Evolutionary conservation across 371 early-diverging fungal species (phyloP), one percentile per base, ranked within the genome.

Genomic region (Actinomucor elegans): DNA sequence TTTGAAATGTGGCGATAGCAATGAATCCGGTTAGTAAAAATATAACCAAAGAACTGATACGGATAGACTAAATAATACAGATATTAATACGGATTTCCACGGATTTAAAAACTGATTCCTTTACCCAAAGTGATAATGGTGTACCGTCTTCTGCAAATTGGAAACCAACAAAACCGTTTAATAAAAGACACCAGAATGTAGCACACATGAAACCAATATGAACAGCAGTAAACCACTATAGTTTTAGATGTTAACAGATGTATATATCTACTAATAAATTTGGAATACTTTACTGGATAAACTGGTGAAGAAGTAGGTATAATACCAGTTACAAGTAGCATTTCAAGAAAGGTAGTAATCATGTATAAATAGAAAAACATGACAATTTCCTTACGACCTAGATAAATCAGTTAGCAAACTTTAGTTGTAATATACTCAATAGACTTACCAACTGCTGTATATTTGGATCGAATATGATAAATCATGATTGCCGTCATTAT

Each of bases 101-200:
- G n/a, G n/a, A n/a, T n/a, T n/a, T n/a, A n/a, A n/a, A n/a, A n/a
- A n/a, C 50, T n/a, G 10, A 20, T 12, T 12, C 21, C 18, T 60
- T 60, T 83, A 91, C 90, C 94, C 94, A 94, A 49, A 94, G 85
- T 7, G 93, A 94, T 18, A 84, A 60, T 4, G 87, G 81, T 24
- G 96, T 97, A 51, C 98, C 97, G 71, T 97, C 98, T 76, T 97
- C 97, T 20, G 91, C 86, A 83, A 94, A 97, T 76, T 96, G 96
- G 75, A 94, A 96, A 4, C 94, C 93, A 37, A 97, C 92, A 68
- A 96, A 93, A 10, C 96, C 98, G 71, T 97, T 97, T 46, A 94
- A 68, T 52, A 97, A 79, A 61, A 97, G 69, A 62, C 90, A 88
- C 93, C 94, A 96, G 61, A 92, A 88, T 27, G 92, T 86, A 12